Percentiles rank a stretch among this genome's conserved stretches.
Evolutionary conservation across 2,329 filamentous ascomycete species (phyloP).

Genomic region (Botrytis paeoniae): DNA sequence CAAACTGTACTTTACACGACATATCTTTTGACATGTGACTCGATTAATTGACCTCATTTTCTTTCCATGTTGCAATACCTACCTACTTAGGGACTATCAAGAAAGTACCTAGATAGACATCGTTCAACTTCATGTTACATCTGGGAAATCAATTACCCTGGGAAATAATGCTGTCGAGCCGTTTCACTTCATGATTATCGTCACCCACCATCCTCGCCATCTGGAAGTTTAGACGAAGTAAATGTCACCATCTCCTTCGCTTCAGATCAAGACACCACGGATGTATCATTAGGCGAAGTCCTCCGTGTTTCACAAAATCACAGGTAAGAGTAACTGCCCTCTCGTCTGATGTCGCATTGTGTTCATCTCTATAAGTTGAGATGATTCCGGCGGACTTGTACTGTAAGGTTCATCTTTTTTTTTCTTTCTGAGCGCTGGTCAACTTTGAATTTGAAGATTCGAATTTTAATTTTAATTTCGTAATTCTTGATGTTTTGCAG

Average conservation of each 20-base stretch:
- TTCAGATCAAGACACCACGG: slow-evolving; percentile 5
- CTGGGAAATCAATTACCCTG: neutral
- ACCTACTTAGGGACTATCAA: neutral
- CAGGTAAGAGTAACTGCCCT: neutral
- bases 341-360: slow-evolving; percentile 3
- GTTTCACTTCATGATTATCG: slow-evolving; percentile 6
- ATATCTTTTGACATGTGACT: neutral
- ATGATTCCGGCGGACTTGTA: neutral
- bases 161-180: neutral
- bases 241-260: slow-evolving; percentile 6
- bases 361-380: slow-evolving; percentile 22
- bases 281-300: slow-evolving; percentile 8
- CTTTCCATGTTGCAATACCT: neutral
- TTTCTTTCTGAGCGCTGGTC: slow-evolving; percentile 24
- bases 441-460: neutral
- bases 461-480: slow-evolving; percentile 5
- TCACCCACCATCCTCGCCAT: slow-evolving; percentile 12
- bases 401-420: neutral
- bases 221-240: slow-evolving; percentile 26
- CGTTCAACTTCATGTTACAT: neutral
- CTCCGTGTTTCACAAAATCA: neutral
- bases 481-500: neutral
- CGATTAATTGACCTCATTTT: neutral
- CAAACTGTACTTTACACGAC: neutral
- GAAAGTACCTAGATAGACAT: neutral